Evolutionary conservation across 495 filamentous ascomycete genomes (phyloP).

Genomic region (Penicillium herquei): DNA sequence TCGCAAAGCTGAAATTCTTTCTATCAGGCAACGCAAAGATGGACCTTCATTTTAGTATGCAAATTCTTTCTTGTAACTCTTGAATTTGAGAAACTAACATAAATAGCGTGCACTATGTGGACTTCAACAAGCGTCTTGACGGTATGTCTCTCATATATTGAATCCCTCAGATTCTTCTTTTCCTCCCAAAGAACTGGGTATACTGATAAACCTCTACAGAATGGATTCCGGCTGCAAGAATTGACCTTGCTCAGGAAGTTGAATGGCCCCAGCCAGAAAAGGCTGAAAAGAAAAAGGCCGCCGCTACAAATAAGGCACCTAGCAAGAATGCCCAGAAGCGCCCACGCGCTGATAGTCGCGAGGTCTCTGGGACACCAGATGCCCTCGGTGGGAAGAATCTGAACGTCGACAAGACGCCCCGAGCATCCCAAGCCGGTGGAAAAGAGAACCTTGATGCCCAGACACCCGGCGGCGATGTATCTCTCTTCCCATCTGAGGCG

Average conservation of each 20-base stretch:
- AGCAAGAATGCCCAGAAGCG: conserved; percentile 54
- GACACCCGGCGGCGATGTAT: conserved; percentile 33
- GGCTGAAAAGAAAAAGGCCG: conserved; percentile 62
- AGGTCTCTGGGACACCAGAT: conserved; percentile 59
- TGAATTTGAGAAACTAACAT: conserved; percentile 17
- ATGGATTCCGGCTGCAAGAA: conserved; percentile 79
- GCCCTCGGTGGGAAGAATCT: conserved; percentile 49
- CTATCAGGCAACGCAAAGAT: conserved; percentile 80
- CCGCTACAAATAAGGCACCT: conserved; percentile 42
- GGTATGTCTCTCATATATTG: conserved; percentile 31
- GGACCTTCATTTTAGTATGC: conserved; percentile 76
- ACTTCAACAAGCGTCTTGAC: conserved; percentile 98
- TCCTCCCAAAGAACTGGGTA: neutral
- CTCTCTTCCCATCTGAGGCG: conserved; percentile 47
- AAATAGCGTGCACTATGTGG: conserved; percentile 85
- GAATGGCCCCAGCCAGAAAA: conserved; percentile 77
- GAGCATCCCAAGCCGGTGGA: conserved; percentile 58
- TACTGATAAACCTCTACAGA: conserved; percentile 50
- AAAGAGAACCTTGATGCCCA: conserved; percentile 58
- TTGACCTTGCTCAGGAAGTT: conserved; percentile 77
- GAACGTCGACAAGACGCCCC: conserved; percentile 44
- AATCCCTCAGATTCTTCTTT: neutral
- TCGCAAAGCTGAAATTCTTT: conserved; percentile 90
- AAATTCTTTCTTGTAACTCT: neutral
- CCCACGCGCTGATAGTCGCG: conserved; percentile 51